Percentiles rank a stretch among this genome's conserved stretches.
Conservation (phyloP, 768 basidiomycete species). For the Tulasnella sp. region DNA sequence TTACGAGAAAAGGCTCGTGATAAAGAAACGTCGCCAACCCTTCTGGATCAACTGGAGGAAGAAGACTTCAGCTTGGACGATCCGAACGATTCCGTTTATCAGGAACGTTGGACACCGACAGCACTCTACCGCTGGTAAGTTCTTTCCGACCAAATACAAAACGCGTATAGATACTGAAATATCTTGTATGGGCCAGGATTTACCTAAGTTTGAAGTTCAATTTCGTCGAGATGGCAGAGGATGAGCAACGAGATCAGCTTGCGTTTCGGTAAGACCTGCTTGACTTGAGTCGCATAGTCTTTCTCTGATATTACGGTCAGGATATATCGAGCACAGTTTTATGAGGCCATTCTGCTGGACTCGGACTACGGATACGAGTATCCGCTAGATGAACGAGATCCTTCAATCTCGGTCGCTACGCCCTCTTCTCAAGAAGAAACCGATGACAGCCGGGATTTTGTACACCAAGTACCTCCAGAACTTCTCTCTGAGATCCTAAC, state of each 20-base stretch:
- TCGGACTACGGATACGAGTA: not conserved
- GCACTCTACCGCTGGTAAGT: not conserved
- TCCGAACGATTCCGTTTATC: not conserved
- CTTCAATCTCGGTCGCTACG: not conserved
- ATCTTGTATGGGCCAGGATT: not conserved
- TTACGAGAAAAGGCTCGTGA: not conserved
- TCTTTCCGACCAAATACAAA: not conserved
- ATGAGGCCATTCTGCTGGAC: not conserved
- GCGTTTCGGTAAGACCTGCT: not conserved
- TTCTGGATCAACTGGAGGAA: no score
- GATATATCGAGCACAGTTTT: not conserved
- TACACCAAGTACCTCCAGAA: not conserved
- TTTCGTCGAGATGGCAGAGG: not conserved
- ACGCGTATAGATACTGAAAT: not conserved
- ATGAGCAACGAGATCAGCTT: not conserved
- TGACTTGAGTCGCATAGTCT: not conserved
- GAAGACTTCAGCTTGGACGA: not conserved
- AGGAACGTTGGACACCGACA: not conserved
- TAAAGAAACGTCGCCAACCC: no score
- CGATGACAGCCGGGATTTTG: not conserved
- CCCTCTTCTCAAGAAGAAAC: not conserved
- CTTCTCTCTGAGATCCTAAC: not conserved
- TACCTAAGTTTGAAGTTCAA: not conserved
- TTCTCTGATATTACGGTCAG: not conserved
- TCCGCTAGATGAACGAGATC: not conserved